phyloP scores from a whole-genome alignment of 192 early-diverging fungal genomes.

The Linnemannia exigua region DNA sequence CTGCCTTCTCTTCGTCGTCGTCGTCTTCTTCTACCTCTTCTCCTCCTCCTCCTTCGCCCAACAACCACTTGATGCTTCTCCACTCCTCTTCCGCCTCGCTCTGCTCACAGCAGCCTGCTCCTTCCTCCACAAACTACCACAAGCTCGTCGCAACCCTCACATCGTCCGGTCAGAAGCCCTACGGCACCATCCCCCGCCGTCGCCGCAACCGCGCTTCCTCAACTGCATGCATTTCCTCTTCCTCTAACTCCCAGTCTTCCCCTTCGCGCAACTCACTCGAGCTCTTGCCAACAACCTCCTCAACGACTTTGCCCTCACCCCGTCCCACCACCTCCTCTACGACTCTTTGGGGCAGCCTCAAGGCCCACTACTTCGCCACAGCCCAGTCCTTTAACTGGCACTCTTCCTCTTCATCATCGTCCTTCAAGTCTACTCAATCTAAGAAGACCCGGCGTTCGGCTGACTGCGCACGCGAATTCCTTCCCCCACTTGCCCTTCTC shows the following conservation, averaged over 20 bases:
- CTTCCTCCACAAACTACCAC: constrained; percentile 1
- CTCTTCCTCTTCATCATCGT: neutral
- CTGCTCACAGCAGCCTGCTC: constrained; percentile 33
- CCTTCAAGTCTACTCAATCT: neutral
- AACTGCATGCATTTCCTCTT: neutral
- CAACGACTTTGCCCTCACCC: constrained; percentile 8
- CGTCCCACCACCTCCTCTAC: constrained; percentile 13
- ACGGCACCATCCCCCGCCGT: constrained; percentile 46
- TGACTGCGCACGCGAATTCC: constrained; percentile 15
- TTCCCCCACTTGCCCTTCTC: constrained; percentile 25
- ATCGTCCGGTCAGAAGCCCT: constrained; percentile 30
- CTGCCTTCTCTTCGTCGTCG: neutral
- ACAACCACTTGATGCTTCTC: neutral
- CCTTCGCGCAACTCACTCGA: constrained; percentile 13
- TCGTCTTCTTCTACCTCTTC: neutral
- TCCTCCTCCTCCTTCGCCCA: neutral
- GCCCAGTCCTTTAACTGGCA: neutral
- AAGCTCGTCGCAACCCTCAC: constrained; percentile 5
- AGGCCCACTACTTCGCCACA: constrained; percentile 25
- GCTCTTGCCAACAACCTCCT: constrained; percentile 6
- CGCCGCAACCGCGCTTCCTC: constrained; percentile 2
- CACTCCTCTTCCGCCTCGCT: constrained; percentile 22
- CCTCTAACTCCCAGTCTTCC: neutral
- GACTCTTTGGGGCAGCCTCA: constrained; percentile 31
- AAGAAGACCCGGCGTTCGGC: constrained; percentile 1